Percentiles rank a stretch among this genome's conserved stretches.
These are phyloP conservation scores for Aspergillus wentii DNA, from an alignment of 495 filamentous ascomycete genomes.

Conservation along the genomic window DNA sequence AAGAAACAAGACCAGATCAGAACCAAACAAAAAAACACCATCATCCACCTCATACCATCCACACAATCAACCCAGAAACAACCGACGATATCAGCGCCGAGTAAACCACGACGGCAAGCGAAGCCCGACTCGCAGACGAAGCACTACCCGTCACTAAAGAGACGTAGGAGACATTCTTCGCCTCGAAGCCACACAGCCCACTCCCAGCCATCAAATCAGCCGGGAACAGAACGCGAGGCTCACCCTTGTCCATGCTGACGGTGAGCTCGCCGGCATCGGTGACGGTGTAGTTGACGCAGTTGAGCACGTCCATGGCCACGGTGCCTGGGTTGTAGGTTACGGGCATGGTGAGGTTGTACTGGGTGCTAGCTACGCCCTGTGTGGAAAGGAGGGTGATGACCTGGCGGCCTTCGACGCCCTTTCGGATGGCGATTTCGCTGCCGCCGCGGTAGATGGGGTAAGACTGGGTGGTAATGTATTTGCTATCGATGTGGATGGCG, in stretches of 20 bases:
- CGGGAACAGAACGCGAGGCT: conserved; percentile 46
- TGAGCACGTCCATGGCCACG: conserved; percentile 43
- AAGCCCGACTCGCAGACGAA: neutral
- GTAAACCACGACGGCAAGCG: neutral
- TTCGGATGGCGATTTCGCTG: conserved; percentile 57
- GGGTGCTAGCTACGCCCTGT: conserved; percentile 38
- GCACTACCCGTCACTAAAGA: conserved; percentile 10
- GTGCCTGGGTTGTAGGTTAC: conserved; percentile 31
- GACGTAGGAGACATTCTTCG: conserved; percentile 8
- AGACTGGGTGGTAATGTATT: conserved; percentile 47
- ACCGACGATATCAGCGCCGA: neutral
- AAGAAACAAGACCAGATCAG: too few relatives aligned
- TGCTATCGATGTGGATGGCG: conserved; percentile 40
- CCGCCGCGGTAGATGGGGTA: conserved; percentile 48
- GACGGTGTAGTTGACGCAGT: conserved; percentile 39
- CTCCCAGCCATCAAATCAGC: conserved; percentile 23
- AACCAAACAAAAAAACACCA: too few relatives aligned
- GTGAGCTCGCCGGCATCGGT: conserved; percentile 39
- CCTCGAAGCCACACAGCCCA: conserved; percentile 31
- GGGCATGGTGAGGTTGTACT: conserved; percentile 39
- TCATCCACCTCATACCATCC: too few relatives aligned
- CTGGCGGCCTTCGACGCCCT: conserved; percentile 51
- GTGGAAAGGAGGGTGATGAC: conserved; percentile 58
- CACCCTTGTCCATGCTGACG: conserved; percentile 41
- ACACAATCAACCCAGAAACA: neutral